phyloP scores from a whole-genome alignment of 352 stramenopile genomes.

The Phytophthora megakarya region DNA sequence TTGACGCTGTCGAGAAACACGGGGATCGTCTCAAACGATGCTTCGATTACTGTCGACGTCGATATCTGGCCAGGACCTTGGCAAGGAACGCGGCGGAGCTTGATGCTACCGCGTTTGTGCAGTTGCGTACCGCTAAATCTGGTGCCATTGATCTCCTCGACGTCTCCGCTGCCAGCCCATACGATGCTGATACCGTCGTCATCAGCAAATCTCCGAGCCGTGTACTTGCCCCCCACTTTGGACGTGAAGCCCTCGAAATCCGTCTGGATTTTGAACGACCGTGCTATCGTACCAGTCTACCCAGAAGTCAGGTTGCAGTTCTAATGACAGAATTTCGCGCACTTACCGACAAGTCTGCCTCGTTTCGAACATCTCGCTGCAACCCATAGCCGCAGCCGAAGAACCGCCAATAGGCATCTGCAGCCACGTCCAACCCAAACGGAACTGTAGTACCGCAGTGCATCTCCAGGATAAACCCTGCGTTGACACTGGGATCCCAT shows the following conservation, averaged over 20 bases:
- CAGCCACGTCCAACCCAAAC: conserved; percentile 23
- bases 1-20: conserved; percentile 53
- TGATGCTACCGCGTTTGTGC: conserved; percentile 30
- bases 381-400: conserved; percentile 15
- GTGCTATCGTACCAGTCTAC: conserved; percentile 8
- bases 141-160: conserved; percentile 9
- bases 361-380: not conserved
- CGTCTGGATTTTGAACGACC: conserved; percentile 13
- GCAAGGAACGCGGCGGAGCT: conserved; percentile 12
- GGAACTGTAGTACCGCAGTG: conserved; percentile 9
- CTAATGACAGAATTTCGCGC: not conserved
- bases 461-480: conserved; percentile 5
- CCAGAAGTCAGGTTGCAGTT: not conserved
- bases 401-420: conserved; percentile 26
- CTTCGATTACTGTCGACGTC: conserved; percentile 45
- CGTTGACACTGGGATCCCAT: conserved; percentile 11
- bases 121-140: conserved; percentile 12
- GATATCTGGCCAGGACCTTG: conserved; percentile 12
- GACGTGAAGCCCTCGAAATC: conserved; percentile 19
- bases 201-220: conserved; percentile 9
- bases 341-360: conserved; percentile 13
- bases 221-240: conserved; percentile 14
- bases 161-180: conserved; percentile 7
- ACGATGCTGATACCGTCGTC: not conserved
- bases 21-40: conserved; percentile 44